These are phyloP conservation scores for Pythium insidiosum DNA, from an alignment of 352 stramenopile species.

Conservation along the genomic window DNA sequence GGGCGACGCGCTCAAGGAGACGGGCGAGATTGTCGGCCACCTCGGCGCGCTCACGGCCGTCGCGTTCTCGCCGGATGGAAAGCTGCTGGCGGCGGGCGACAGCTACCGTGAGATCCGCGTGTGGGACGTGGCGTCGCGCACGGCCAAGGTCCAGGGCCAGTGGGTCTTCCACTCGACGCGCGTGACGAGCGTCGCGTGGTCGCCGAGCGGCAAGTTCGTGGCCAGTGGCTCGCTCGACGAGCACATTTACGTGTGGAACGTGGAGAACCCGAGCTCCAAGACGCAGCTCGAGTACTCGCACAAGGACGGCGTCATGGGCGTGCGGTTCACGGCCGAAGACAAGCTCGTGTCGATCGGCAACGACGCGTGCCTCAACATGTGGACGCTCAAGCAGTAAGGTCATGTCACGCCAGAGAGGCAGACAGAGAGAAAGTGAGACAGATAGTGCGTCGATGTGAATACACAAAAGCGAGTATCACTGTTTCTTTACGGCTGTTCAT, in stretches of 20 bases:
- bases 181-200: constrained; percentile 92
- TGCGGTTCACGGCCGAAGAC: constrained; percentile 64
- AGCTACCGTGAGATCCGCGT: constrained; percentile 86
- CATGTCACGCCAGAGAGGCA: too few relatives aligned
- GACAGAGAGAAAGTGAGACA: too few relatives aligned
- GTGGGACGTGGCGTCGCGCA: constrained; percentile 76
- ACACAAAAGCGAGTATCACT: too few relatives aligned
- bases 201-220: constrained; percentile 85
- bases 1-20: constrained; percentile 54
- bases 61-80: constrained; percentile 81
- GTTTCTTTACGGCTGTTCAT: too few relatives aligned
- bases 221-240: constrained; percentile 92
- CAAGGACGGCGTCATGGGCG: constrained; percentile 73
- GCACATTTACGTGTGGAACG: constrained; percentile 95
- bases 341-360: constrained; percentile 76
- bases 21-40: constrained; percentile 58
- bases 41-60: constrained; percentile 68
- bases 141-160: constrained; percentile 83
- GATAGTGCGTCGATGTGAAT: too few relatives aligned
- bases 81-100: constrained; percentile 80
- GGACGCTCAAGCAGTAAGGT: constrained; percentile 36
- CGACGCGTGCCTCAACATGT: constrained; percentile 75
- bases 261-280: constrained; percentile 66
- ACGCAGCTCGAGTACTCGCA: constrained; percentile 69
- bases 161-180: constrained; percentile 97